Evolutionary conservation across 805 yeast species (phyloP).

Genomic region (Metschnikowia similis): DNA sequence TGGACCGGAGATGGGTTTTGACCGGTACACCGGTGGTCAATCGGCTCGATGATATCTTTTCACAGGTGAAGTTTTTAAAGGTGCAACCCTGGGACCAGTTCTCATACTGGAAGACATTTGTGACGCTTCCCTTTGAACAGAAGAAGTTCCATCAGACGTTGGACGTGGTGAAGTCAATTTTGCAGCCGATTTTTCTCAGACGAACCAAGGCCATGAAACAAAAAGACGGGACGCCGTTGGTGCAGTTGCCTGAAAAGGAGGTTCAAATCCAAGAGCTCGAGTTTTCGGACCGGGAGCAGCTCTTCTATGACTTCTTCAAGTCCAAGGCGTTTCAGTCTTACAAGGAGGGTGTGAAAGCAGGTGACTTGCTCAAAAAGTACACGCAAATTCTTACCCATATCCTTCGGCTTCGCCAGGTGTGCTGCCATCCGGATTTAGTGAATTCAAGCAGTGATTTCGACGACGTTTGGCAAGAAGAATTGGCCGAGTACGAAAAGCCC

Average conservation of each 20-base stretch:
- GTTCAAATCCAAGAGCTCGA: conserved; percentile 63
- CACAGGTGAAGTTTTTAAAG: conserved; percentile 66
- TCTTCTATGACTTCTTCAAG: conserved; percentile 65
- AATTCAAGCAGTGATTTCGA: conserved; percentile 50
- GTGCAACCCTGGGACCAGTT: conserved; percentile 90
- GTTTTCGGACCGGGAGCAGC: conserved; percentile 62
- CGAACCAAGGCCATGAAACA: conserved; percentile 84
- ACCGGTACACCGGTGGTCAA: conserved; percentile 95
- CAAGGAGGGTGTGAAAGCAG: conserved; percentile 53
- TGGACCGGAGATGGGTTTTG: conserved; percentile 73
- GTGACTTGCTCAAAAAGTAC: conserved; percentile 67
- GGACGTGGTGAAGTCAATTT: conserved; percentile 76
- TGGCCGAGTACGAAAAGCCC: conserved; percentile 15
- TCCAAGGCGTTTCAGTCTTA: conserved; percentile 62
- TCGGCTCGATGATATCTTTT: conserved; percentile 78
- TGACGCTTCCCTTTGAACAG: conserved; percentile 78
- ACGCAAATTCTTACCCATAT: conserved; percentile 80
- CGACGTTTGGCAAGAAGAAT: conserved; percentile 35
- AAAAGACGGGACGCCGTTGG: conserved; percentile 66
- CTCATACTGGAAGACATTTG: conserved; percentile 81
- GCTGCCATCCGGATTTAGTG: conserved; percentile 77
- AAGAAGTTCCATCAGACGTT: conserved; percentile 68
- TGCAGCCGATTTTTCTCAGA: conserved; percentile 78
- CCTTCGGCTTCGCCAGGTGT: conserved; percentile 77
- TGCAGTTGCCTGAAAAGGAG: conserved; percentile 71